Evolutionary conservation across 2,329 filamentous ascomycete genomes (phyloP).

Genomic region (Neofusicoccum umdonicola): DNA sequence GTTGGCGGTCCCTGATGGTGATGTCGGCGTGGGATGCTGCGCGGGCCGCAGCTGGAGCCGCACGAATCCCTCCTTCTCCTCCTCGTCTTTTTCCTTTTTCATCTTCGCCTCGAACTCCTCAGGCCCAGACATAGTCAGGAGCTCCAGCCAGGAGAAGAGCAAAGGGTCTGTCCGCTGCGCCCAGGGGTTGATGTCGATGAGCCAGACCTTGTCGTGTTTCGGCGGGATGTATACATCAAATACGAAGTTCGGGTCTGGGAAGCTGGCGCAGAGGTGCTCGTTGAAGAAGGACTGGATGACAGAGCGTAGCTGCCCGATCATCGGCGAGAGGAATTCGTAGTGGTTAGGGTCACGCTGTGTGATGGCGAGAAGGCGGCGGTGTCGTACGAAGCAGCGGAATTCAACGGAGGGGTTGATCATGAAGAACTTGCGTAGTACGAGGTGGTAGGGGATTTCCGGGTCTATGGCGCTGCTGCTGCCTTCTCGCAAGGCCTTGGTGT

Average conservation of each 20-base stretch:
- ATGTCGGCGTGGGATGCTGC: neutral
- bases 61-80: neutral
- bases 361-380: constrained; percentile 75
- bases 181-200: constrained; percentile 96
- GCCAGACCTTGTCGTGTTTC: constrained; percentile 70
- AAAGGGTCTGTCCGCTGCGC: constrained; percentile 83
- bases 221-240: constrained; percentile 92
- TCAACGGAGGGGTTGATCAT: constrained; percentile 86
- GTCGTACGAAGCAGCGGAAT: constrained; percentile 91
- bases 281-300: constrained; percentile 76
- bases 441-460: constrained; percentile 64
- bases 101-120: constrained; percentile 39
- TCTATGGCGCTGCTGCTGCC: too few species aligned
- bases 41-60: neutral
- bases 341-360: constrained; percentile 88
- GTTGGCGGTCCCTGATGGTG: neutral
- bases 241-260: constrained; percentile 78
- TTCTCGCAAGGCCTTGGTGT: constrained; percentile 31
- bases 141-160: constrained; percentile 85
- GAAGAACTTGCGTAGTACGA: constrained; percentile 86
- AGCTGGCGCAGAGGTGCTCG: constrained; percentile 68
- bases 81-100: neutral
- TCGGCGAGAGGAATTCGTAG: constrained; percentile 74
- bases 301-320: constrained; percentile 66
- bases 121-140: constrained; percentile 69